A percentile compares a stretch with the other conserved stretches of the same genome.
Evolutionary conservation across 139 green algal species (phyloP).

Genomic region (Chlorella sp.): DNA sequence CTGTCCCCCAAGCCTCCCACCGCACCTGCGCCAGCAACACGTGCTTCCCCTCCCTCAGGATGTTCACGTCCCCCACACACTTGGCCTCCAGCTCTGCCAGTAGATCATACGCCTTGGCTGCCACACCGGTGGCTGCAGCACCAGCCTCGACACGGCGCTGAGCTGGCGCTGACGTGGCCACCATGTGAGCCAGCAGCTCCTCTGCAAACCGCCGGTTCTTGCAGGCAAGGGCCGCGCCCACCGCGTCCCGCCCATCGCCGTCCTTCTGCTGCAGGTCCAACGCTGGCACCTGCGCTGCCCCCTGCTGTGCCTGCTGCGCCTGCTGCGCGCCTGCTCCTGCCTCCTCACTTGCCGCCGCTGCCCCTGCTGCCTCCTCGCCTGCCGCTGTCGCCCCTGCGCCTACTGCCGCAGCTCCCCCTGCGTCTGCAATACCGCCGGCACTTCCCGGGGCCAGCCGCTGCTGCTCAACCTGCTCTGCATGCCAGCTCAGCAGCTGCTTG

Average conservation of each 20-base stretch:
- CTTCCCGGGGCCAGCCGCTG: background rate
- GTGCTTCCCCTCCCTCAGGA: background rate
- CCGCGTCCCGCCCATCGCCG: background rate
- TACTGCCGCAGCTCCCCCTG: background rate
- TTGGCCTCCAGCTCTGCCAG: background rate
- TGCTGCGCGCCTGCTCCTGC: background rate
- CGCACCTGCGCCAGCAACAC: background rate
- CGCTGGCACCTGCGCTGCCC: background rate
- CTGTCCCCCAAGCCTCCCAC: background rate
- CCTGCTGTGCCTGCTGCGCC: conserved; percentile 8
- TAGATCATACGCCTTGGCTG: background rate
- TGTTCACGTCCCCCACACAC: conserved; percentile 3
- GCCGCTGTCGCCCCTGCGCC: background rate
- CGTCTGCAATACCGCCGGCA: too few relatives aligned
- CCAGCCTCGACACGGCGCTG: background rate
- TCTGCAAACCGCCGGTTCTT: conserved; percentile 11
- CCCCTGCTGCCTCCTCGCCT: background rate
- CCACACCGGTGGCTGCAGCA: background rate
- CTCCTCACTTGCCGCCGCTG: background rate
- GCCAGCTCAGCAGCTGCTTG: conserved; percentile 8
- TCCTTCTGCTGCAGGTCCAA: conserved; percentile 6
- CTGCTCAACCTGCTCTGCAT: background rate
- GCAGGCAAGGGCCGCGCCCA: conserved; percentile 7
- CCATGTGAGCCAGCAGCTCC: conserved; percentile 2
- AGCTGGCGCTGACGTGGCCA: background rate